These are phyloP conservation scores for Rhizopus arrhizus DNA, from an alignment of 371 early-diverging fungal genomes.

Conservation along the genomic window DNA sequence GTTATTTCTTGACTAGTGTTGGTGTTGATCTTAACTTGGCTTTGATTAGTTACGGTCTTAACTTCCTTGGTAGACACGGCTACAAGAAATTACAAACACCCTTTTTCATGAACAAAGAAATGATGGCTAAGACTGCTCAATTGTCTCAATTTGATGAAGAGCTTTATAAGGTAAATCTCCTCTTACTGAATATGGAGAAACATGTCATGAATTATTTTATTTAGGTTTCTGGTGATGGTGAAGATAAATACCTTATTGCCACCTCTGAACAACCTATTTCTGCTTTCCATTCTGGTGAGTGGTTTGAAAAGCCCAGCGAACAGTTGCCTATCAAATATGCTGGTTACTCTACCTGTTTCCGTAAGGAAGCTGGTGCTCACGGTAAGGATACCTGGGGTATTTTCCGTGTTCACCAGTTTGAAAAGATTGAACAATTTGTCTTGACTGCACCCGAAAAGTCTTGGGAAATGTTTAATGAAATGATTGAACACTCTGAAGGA, in stretches of 20 bases:
- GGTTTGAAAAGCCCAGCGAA: slow-evolving; percentile 90
- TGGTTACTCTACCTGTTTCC: slow-evolving; percentile 99
- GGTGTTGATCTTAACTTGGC: slow-evolving; percentile 98
- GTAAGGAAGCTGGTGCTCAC: slow-evolving; percentile 99
- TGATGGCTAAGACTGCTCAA: slow-evolving; percentile 99
- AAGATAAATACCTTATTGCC: slow-evolving; percentile 98
- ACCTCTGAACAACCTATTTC: slow-evolving; percentile 99
- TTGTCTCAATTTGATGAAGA: slow-evolving; percentile 99
- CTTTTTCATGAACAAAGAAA: slow-evolving; percentile 97
- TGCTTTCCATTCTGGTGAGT: slow-evolving; percentile 96
- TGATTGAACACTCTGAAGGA: slow-evolving; percentile 93
- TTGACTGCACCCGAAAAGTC: slow-evolving; percentile 96
- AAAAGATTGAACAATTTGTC: slow-evolving; percentile 99
- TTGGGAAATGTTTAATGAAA: slow-evolving; percentile 97
- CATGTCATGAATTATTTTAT: slow-evolving; percentile 14
- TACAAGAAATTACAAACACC: slow-evolving; percentile 98
- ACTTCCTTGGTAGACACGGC: slow-evolving; percentile 87
- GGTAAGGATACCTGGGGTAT: slow-evolving; percentile 99
- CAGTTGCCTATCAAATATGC: slow-evolving; percentile 96
- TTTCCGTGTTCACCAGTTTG: slow-evolving; percentile 99
- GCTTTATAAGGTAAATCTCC: slow-evolving; percentile 86
- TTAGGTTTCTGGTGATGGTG: slow-evolving; percentile 77
- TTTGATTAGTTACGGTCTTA: slow-evolving; percentile 96
- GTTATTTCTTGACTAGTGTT: slow-evolving; percentile 94
- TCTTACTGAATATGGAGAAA: slow-evolving; percentile 15